Percentiles rank a stretch among this genome's conserved stretches.
These are phyloP conservation scores for Nyctanthes arbortristis DNA, from an alignment of 257 asterid species.

Conservation along the genomic window DNA sequence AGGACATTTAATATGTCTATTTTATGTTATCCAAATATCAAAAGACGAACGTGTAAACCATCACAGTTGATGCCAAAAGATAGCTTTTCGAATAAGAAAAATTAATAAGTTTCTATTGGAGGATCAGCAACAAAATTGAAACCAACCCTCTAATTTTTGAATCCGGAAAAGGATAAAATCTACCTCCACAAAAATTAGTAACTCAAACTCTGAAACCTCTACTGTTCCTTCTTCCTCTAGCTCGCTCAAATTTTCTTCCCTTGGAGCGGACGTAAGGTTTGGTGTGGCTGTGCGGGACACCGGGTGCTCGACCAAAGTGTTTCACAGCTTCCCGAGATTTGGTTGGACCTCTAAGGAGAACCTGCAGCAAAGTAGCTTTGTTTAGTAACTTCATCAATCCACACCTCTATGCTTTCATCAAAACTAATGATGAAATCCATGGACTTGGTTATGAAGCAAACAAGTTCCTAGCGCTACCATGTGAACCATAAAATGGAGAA, in stretches of 20 bases:
- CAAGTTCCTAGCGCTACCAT: no score
- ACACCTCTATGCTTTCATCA: no score
- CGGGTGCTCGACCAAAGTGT: constrained; percentile 54
- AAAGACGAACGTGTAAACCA: no score
- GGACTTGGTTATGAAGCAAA: no score
- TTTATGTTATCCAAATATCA: no score
- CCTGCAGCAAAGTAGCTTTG: constrained; percentile 16
- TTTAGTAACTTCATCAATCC: not conserved
- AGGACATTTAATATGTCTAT: no score
- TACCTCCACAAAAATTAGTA: constrained; percentile 6
- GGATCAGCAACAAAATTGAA: no score
- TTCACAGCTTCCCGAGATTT: constrained; percentile 51
- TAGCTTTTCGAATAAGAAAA: not conserved
- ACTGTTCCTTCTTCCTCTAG: constrained; percentile 49
- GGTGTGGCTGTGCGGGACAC: constrained; percentile 58
- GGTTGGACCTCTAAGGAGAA: constrained; percentile 42
- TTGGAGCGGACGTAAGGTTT: constrained; percentile 49
- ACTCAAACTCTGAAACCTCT: constrained; percentile 42
- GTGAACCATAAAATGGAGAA: not conserved
- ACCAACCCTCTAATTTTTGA: constrained; percentile 11
- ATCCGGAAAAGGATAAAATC: not conserved
- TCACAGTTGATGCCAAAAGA: no score
- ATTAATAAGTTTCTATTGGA: no score
- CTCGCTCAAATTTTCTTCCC: no score
- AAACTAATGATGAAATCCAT: not conserved